Percentiles rank a stretch among this genome's conserved stretches.
Conservation (phyloP, 2,329 filamentous ascomycete species). For the Pseudogymnoascus sp. region DNA sequence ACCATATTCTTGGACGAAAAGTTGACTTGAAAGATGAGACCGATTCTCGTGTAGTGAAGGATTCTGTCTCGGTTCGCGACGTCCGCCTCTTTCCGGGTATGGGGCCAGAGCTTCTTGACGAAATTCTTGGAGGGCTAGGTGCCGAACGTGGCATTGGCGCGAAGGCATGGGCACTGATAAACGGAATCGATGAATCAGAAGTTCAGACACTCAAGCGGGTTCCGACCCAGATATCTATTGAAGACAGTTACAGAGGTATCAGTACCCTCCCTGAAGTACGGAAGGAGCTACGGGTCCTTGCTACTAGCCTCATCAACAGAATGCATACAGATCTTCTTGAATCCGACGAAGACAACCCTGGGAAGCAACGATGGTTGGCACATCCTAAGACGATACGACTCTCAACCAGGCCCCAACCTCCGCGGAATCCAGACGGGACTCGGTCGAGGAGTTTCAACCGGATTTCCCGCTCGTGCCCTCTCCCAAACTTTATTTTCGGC, state of each 20-base stretch:
- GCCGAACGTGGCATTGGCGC: conserved; percentile 64
- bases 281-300: conserved; percentile 62
- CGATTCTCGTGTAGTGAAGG: conserved; percentile 41
- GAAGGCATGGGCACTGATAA: conserved; percentile 70
- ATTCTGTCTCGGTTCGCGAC: conserved; percentile 57
- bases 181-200: conserved; percentile 71
- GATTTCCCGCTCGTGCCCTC: conserved; percentile 66
- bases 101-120: conserved; percentile 58
- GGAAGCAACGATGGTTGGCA: conserved; percentile 60
- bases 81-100: conserved; percentile 59
- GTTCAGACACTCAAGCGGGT: conserved; percentile 66
- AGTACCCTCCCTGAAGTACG: conserved; percentile 57
- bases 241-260: conserved; percentile 79
- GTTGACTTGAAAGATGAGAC: conserved; percentile 35
- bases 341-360: conserved; percentile 21
- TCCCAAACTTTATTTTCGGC: conserved; percentile 70
- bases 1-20: conserved; percentile 45
- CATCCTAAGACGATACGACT: conserved; percentile 76
- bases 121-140: conserved; percentile 63
- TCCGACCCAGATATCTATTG: conserved; percentile 86
- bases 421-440: conserved; percentile 46
- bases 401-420: conserved; percentile 61
- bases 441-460: conserved; percentile 58
- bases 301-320: conserved; percentile 64
- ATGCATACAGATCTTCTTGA: conserved; percentile 73